Base-by-base conservation (phyloP, 768 basidiomycete genomes). In the Pholiota conissans region DNA sequence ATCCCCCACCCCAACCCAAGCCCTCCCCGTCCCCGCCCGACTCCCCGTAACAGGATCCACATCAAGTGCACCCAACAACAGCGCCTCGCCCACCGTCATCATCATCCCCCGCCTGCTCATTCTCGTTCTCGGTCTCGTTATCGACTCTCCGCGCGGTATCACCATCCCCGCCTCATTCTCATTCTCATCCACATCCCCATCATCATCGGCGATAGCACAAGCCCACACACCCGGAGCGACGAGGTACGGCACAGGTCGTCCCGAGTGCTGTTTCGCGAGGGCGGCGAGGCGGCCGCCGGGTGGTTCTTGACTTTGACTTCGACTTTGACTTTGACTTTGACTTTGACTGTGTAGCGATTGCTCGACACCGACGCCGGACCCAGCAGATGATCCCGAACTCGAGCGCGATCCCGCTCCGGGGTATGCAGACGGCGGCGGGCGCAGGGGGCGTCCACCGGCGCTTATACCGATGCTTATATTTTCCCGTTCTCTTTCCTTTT, bases 41-140 rank as follows among this genome's bases (percentile, higher is more conserved):
- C 27, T 57, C 51, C 20, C 53, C 51, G 30, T 26, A 39, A 32
- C 51, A 20, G 47, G 20, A 35, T 53, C 53, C 32, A 37, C 49
- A 46, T 74, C 73, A 40, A 74, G 49, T 49, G 59, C 56, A 0
- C 74, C 73, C 2, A 68, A 54, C 1, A 75, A 49, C 8, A 74
- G 45, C 45, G 67, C 58, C 56, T 72, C 75, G n/a, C 67, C 73
- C 1, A 69, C 34, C 30, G 63, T 65, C 52, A 65, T 26, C 42
- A 20, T 26, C 24, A n/a, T n/a, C n/a, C n/a, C n/a, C n/a, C n/a
- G n/a, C n/a, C n/a, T n/a, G n/a, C n/a, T n/a, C n/a, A n/a, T n/a
- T n/a, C n/a, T n/a, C n/a, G n/a, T n/a, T n/a, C n/a, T n/a, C n/a
- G n/a, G n/a, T n/a, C n/a, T n/a, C n/a, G n/a, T n/a, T n/a, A n/a